These are phyloP conservation scores for Sporothrix brasiliensis DNA, from an alignment of 2,329 filamentous ascomycete genomes.

Conservation along the genomic window DNA sequence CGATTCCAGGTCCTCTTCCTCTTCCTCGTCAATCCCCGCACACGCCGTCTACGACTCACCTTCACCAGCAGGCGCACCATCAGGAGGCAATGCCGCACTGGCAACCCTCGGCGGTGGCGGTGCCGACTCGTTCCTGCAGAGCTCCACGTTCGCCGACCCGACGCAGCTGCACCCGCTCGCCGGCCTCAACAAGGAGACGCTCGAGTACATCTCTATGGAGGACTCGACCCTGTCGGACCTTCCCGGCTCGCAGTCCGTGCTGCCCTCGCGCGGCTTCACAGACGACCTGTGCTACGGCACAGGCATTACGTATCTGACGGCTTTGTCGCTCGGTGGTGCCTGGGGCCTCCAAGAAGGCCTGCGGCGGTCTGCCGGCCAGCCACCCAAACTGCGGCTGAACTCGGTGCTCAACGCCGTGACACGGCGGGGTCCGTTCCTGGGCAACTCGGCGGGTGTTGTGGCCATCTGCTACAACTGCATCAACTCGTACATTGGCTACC, in stretches of 20 bases:
- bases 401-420: constrained; percentile 94
- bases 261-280: constrained; percentile 95
- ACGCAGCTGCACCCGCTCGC: constrained; percentile 89
- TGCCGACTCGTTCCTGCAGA: constrained; percentile 82
- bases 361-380: constrained; percentile 71
- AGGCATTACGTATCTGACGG: constrained; percentile 89
- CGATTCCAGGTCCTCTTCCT: constrained; percentile 42
- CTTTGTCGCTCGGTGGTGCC: constrained; percentile 78
- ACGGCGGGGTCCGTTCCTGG: constrained; percentile 87
- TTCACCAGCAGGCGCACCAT: constrained; percentile 26
- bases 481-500: constrained; percentile 79
- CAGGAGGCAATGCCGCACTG: neutral
- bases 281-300: constrained; percentile 98
- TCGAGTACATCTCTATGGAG: constrained; percentile 94
- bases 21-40: constrained; percentile 49
- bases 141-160: constrained; percentile 78
- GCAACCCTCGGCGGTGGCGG: constrained; percentile 61
- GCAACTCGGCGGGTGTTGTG: constrained; percentile 93
- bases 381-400: constrained; percentile 91
- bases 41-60: constrained; percentile 67
- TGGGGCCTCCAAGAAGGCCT: constrained; percentile 94
- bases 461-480: constrained; percentile 95
- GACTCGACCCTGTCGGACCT: constrained; percentile 86
- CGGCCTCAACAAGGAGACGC: constrained; percentile 85
- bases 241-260: constrained; percentile 80